phyloP scores from a whole-genome alignment of 148 eudicot species.

The Silene latifolia region DNA sequence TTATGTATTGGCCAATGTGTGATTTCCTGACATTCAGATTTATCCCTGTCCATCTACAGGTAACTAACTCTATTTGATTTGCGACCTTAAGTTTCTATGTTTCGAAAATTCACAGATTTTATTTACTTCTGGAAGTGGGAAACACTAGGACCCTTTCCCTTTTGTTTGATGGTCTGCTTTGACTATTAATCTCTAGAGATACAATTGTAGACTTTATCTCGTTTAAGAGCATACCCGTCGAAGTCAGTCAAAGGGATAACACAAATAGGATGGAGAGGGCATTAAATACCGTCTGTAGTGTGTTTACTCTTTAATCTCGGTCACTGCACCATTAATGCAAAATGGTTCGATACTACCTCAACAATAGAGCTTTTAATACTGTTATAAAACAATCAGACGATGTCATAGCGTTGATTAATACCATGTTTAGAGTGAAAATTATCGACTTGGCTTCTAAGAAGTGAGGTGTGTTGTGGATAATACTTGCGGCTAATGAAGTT shows the following conservation, averaged over 20 bases:
- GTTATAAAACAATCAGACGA: no score
- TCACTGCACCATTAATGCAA: no score
- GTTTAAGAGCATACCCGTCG: no score
- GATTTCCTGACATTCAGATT: constrained; percentile 75
- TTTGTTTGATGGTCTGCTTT: no score
- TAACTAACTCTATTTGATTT: constrained; percentile 33
- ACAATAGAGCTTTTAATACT: no score
- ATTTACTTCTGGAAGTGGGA: not conserved
- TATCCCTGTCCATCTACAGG: constrained; percentile 85
- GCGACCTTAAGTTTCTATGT: not conserved
- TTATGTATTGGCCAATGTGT: constrained; percentile 85
- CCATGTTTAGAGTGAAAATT: not conserved
- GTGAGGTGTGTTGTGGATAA: not conserved
- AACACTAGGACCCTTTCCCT: not conserved
- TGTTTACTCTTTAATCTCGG: no score
- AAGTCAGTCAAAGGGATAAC: no score
- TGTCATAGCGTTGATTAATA: no score
- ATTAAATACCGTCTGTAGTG: no score
- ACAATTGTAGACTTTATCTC: not conserved
- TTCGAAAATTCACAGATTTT: not conserved
- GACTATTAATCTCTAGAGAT: not conserved
- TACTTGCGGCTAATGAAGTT: constrained; percentile 8
- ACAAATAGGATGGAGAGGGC: no score
- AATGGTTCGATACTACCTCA: no score
- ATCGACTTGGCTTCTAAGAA: not conserved